Evolutionary conservation across 2,329 filamentous ascomycete genomes (phyloP).

Genomic region (Talaromyces marneffei): DNA sequence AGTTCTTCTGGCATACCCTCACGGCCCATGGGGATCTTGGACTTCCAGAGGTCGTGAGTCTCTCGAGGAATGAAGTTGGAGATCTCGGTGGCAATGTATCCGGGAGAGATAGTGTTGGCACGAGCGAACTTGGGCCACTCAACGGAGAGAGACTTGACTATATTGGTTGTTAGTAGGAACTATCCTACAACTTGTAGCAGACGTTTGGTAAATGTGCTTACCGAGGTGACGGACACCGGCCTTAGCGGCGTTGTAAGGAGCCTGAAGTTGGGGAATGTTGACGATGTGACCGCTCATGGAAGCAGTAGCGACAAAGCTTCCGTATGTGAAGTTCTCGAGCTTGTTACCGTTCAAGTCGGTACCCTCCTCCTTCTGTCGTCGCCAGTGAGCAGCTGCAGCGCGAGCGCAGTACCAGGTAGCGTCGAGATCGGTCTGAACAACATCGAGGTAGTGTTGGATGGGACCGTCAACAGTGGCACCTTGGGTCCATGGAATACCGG

Average conservation of each 20-base stretch:
- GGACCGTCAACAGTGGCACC: conserved; percentile 62
- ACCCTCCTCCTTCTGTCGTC: conserved; percentile 62
- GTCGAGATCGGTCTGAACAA: conserved; percentile 67
- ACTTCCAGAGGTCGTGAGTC: conserved; percentile 66
- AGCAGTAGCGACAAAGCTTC: conserved; percentile 71
- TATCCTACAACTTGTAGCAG: conserved; percentile 22
- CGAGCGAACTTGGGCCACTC: conserved; percentile 73
- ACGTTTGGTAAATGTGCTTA: conserved; percentile 44
- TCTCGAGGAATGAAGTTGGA: conserved; percentile 59
- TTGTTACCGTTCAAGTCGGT: conserved; percentile 58
- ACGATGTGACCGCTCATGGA: conserved; percentile 74
- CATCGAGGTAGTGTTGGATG: conserved; percentile 58
- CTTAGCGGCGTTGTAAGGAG: conserved; percentile 69
- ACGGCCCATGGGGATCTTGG: conserved; percentile 74
- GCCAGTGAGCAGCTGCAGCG: conserved; percentile 63
- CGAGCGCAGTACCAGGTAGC: conserved; percentile 72
- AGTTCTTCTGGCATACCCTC: conserved; percentile 69
- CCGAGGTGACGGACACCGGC: conserved; percentile 52
- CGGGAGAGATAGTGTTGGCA: conserved; percentile 66
- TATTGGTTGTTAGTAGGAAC: conserved; percentile 12
- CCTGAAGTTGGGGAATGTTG: conserved; percentile 70
- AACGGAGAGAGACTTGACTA: conserved; percentile 64
- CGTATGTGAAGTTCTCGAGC: conserved; percentile 55
- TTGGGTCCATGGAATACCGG: conserved; percentile 67
- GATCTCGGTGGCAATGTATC: conserved; percentile 71